Base-by-base conservation (phyloP, 2,329 filamentous ascomycete species). In the Fusarium compactum region DNA sequence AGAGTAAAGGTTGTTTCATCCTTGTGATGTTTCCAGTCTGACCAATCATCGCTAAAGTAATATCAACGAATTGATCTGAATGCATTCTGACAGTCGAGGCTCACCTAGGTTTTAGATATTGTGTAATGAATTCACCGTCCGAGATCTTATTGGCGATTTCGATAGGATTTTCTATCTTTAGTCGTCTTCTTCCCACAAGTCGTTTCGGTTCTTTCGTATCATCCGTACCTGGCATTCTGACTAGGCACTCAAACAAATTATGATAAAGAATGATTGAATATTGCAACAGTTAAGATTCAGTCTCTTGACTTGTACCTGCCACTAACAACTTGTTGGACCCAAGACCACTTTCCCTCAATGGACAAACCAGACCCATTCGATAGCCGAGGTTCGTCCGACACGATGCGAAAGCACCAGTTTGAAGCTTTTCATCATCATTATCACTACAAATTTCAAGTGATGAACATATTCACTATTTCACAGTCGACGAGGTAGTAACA, bases 1-100 rank as follows among this genome's bases (percentile, higher is more conserved):
- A 91, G 71, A 0, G 76, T 70, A 77, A 87, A 88, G 7, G 63
- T 58, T 9, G 69, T 67, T 8, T 77, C 73, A 0, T 82, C 85
- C 15, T 59, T 72, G 9, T 87, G 87, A 73, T 90, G 85, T 25
- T 76, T 82, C 88, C 88, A 91, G 43, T 71, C 60, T 10, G 74
- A 65, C 81, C 81, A 82, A 46, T 67, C 71, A 15, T 74, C 65
- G 38, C 70, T 76, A n/a, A 40, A 14, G 44, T 20, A 44, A 25
- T 8, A 3, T 48, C 30, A 25, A 22, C 32, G 20, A 29, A 52
- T 34, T n/a, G 10, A 25, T 44, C 14, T 18, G 14, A 6, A 50
- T 12, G 40, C 15, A 20, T 29, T 14, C 7, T 18, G n/a, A 27
- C 3, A 30, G 9, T 25, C 38, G 10, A 47, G 15, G 41, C 81